A percentile compares a stretch with the other conserved stretches of the same genome.
phyloP scores from a whole-genome alignment of 2,329 filamentous ascomycete species.

The Tricladium varicosporioides region DNA sequence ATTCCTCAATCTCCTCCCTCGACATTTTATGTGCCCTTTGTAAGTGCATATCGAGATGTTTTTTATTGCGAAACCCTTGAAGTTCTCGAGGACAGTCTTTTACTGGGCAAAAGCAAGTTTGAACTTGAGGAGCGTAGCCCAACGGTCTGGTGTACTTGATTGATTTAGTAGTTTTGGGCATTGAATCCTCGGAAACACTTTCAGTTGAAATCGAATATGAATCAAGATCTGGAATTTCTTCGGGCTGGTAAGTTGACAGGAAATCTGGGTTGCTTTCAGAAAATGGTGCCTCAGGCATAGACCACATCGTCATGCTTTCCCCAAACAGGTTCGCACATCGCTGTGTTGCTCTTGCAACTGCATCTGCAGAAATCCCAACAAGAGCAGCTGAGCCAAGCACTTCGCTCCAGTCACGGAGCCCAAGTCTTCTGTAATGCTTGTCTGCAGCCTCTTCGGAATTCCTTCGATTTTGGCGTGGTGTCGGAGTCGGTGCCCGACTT shows the following conservation, averaged over 20 bases:
- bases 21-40: conserved; percentile 40
- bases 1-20: conserved; percentile 54
- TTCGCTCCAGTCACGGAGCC: conserved; percentile 74
- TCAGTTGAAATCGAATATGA: background rate
- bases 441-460: conserved; percentile 7
- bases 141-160: background rate
- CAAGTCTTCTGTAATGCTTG: conserved; percentile 17
- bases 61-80: conserved; percentile 38
- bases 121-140: background rate
- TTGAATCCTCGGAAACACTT: background rate
- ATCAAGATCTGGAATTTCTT: conserved; percentile 22
- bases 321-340: conserved; percentile 76
- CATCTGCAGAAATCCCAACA: conserved; percentile 63
- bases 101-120: conserved; percentile 37
- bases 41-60: conserved; percentile 44
- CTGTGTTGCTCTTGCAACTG: conserved; percentile 66
- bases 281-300: conserved; percentile 21
- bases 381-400: conserved; percentile 76
- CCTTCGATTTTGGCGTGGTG: conserved; percentile 10
- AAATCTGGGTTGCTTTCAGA: conserved; percentile 11
- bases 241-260: conserved; percentile 25
- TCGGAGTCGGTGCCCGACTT: conserved; percentile 1
- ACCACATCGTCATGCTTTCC: conserved; percentile 60
- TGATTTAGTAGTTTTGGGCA: background rate
- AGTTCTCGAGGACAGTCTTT: conserved; percentile 36